Evolutionary conservation across 1,284 basidiomycete species (phyloP).

Genomic region (Cutaneotrichosporon daszewskae): DNA sequence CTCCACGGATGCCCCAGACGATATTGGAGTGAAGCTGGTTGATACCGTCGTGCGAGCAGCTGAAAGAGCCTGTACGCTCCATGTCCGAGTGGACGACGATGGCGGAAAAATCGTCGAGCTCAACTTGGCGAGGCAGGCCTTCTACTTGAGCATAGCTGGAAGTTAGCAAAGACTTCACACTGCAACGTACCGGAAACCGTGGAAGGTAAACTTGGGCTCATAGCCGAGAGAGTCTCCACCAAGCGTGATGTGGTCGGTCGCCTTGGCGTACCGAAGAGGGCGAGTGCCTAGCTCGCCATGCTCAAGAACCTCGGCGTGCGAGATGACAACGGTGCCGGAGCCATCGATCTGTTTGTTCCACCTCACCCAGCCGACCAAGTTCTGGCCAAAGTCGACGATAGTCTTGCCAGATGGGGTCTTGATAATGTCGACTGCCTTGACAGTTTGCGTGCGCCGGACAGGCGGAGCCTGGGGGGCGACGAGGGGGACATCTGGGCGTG

Average conservation of each 20-base stretch:
- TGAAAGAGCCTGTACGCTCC: conserved; percentile 27
- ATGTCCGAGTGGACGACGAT: conserved; percentile 32
- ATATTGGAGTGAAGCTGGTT: conserved; percentile 34
- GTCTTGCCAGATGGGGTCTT: conserved; percentile 29
- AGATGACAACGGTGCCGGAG: conserved; percentile 14
- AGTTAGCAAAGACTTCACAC: neutral
- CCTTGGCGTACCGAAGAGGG: conserved; percentile 25
- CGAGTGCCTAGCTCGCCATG: conserved; percentile 29
- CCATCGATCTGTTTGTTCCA: conserved; percentile 5
- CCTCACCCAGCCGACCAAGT: conserved; percentile 35
- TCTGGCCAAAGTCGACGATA: conserved; percentile 39
- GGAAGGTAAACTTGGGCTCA: conserved; percentile 25
- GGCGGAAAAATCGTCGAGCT: conserved; percentile 20
- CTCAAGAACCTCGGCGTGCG: conserved; percentile 33
- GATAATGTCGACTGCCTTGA: conserved; percentile 23
- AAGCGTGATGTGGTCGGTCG: conserved; percentile 4
- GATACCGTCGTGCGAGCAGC: conserved; percentile 27
- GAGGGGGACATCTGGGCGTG: conserved; percentile 17
- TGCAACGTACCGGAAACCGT: conserved; percentile 26
- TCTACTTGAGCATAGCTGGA: conserved; percentile 16
- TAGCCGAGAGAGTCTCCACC: conserved; percentile 10
- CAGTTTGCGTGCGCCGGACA: conserved; percentile 20
- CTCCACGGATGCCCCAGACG: conserved; percentile 24
- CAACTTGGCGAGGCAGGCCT: conserved; percentile 10
- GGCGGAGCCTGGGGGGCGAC: conserved; percentile 30